Percentiles rank a stretch among this genome's conserved stretches.
These are phyloP conservation scores for Blechomonas ayalai DNA, from an alignment of 208 protist species.

Conservation along the genomic window DNA sequence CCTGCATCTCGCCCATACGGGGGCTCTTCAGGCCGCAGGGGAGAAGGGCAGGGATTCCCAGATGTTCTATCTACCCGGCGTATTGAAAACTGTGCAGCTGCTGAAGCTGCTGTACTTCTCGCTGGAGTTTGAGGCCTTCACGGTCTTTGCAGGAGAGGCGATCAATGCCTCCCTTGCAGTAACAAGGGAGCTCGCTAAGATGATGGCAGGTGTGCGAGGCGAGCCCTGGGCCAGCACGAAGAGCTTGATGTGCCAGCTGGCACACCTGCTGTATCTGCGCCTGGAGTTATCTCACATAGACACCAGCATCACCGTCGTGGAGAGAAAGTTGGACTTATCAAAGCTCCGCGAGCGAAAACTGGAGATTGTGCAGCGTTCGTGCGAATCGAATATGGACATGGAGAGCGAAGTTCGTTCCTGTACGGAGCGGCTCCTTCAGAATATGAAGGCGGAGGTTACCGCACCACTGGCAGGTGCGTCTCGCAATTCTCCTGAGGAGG, in stretches of 20 bases:
- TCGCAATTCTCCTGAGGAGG: slow-evolving; percentile 22
- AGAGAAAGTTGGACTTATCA: slow-evolving; percentile 60
- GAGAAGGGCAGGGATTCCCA: not conserved
- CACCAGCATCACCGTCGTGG: slow-evolving; percentile 76
- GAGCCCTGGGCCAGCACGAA: slow-evolving; percentile 26
- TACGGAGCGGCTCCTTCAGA: slow-evolving; percentile 44
- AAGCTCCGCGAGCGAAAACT: slow-evolving; percentile 49
- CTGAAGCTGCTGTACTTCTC: slow-evolving; percentile 69
- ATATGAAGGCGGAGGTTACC: slow-evolving; percentile 38
- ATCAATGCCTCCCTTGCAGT: slow-evolving; percentile 53
- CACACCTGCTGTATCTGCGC: slow-evolving; percentile 70
- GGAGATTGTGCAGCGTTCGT: slow-evolving; percentile 68
- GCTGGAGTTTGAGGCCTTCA: slow-evolving; percentile 81
- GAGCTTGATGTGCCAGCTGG: slow-evolving; percentile 55
- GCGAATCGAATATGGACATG: slow-evolving; percentile 80
- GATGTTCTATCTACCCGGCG: slow-evolving; percentile 39
- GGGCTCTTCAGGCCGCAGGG: not conserved
- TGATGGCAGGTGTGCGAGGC: slow-evolving; percentile 25
- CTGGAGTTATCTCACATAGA: slow-evolving; percentile 67
- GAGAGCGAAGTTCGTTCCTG: slow-evolving; percentile 58
- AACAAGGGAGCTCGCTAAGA: slow-evolving; percentile 43
- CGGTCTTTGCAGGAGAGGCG: slow-evolving; percentile 83
- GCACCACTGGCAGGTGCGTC: slow-evolving; percentile 41
- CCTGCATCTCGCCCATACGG: slow-evolving; percentile 7
- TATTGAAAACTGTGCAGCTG: slow-evolving; percentile 52